A percentile compares a stretch with the other conserved stretches of the same genome.
Conservation (phyloP, 768 basidiomycete genomes). For the Xanthoconium stramineum region DNA sequence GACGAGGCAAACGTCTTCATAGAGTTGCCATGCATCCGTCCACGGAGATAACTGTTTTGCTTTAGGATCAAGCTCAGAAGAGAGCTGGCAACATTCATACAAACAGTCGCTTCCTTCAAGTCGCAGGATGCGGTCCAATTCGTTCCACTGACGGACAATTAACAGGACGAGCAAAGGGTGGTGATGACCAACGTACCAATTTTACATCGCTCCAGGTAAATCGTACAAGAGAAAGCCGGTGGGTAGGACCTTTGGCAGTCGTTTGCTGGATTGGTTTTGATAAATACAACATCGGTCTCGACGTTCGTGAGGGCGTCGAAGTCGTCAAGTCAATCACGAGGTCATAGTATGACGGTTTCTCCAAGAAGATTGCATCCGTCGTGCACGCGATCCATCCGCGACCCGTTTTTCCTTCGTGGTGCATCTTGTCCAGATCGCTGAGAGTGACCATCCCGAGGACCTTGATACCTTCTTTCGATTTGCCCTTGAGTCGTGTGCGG, state of each 20-base stretch:
- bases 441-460: slow-evolving; percentile 82
- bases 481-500: slow-evolving; percentile 34
- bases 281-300: slow-evolving; percentile 64
- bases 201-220: slow-evolving; percentile 86
- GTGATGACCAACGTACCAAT: slow-evolving; percentile 43
- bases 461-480: slow-evolving; percentile 50
- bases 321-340: slow-evolving; percentile 78
- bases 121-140: slow-evolving; percentile 66
- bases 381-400: slow-evolving; percentile 86
- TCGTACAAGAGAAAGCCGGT: slow-evolving; percentile 59
- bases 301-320: slow-evolving; percentile 53
- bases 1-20: slow-evolving; percentile 81
- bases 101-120: slow-evolving; percentile 40
- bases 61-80: slow-evolving; percentile 30
- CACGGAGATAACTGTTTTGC: slow-evolving; percentile 47
- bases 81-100: slow-evolving; percentile 35
- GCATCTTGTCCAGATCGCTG: slow-evolving; percentile 62
- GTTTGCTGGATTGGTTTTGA: slow-evolving; percentile 46
- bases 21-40: slow-evolving; percentile 77
- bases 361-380: slow-evolving; percentile 81
- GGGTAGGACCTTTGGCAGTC: slow-evolving; percentile 39
- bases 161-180: not conserved
- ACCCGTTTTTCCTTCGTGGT: slow-evolving; percentile 53
- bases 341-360: slow-evolving; percentile 77
- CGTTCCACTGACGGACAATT: slow-evolving; percentile 58